Base-by-base conservation (phyloP, 2,329 filamentous ascomycete genomes). In the Trichoderma citrinoviride region DNA sequence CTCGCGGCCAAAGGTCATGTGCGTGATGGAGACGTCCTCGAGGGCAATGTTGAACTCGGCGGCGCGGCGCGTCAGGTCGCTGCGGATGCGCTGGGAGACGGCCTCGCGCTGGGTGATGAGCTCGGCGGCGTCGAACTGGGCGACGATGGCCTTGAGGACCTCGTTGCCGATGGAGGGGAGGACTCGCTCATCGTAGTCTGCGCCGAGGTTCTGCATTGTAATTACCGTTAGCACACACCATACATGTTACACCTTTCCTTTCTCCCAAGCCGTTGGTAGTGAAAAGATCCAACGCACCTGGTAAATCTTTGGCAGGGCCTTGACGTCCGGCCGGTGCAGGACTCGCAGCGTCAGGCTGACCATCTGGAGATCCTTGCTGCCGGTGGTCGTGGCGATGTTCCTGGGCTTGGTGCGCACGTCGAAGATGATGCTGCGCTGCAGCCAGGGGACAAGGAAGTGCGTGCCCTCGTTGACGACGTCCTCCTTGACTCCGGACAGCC, bases 1-100 rank as follows among this genome's bases (percentile, higher is more conserved):
- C 81, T 99, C 95, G 79, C 94, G 94, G 72, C 95, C 95, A 77
- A 99, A 99, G 61, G 95, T 99, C 95, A 99, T 99, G 85, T 99
- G 95, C 67, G 95, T 99, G 80, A 99, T 99, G 76, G 92, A 96
- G 67, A 99, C 95, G 76, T 99, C 95, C 81, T 99, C 95, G 61
- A 99, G 91, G 29, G 93, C 92, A 76, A 99, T 99, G 85, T 99
- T 97, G 88, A 99, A 99, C 80, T 99, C 95, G 74, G 89, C 83
- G 54, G 95, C 95, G 74, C 95, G 93, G 82, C 90, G 93, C 76
- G 95, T 89, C 56, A 99, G 88, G 77, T 99, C 95, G 72, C 86
- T 85, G 67, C 92, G 93, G 83, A 99, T 99, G 73, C 93, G 91
- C 80, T 97, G 90, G 70, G 90, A 94, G 73, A 99, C 95, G 69